These are phyloP conservation scores for Durotheca rogersii DNA, from an alignment of 495 filamentous ascomycete genomes.

Conservation along the genomic window DNA sequence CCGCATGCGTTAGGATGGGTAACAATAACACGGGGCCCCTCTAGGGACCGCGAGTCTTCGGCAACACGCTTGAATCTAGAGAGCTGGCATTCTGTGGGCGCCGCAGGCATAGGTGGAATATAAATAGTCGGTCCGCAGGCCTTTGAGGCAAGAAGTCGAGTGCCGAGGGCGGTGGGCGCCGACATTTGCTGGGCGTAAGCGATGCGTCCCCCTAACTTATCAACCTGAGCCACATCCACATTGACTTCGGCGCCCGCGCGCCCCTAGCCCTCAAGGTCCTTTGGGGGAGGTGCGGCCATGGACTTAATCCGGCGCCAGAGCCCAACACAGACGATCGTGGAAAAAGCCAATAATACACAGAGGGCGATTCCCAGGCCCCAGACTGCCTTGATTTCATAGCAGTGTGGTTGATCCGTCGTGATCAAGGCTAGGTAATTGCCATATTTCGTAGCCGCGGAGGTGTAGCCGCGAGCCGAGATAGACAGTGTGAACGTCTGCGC, in stretches of 20 bases:
- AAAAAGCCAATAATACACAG: slow-evolving; percentile 74
- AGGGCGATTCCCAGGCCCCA: slow-evolving; percentile 87
- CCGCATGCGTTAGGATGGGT: slow-evolving; percentile 17
- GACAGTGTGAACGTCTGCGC: slow-evolving; percentile 20
- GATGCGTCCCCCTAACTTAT: slow-evolving; percentile 3
- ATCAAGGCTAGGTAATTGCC: slow-evolving; percentile 31
- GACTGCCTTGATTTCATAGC: slow-evolving; percentile 82
- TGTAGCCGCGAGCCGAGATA: slow-evolving; percentile 25
- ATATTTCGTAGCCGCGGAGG: slow-evolving; percentile 30
- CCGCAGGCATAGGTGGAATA: slow-evolving; percentile 18
- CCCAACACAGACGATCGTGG: slow-evolving; percentile 55
- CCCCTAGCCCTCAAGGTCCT: slow-evolving; percentile 49
- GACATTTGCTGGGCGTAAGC: slow-evolving; percentile 24
- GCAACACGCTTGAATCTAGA: slow-evolving; percentile 16
- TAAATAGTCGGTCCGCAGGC: slow-evolving; percentile 14
- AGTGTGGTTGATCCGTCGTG: slow-evolving; percentile 61
- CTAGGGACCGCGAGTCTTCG: slow-evolving; percentile 22
- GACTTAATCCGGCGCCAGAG: slow-evolving; percentile 53
- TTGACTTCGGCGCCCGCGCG: slow-evolving; percentile 42
- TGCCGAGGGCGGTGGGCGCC: slow-evolving; percentile 31
- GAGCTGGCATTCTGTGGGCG: slow-evolving; percentile 28
- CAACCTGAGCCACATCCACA: slow-evolving; percentile 1
- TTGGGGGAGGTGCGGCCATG: slow-evolving; percentile 16
- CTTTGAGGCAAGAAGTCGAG: slow-evolving; percentile 24
- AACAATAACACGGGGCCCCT: slow-evolving; percentile 12